Evolutionary conservation across 2,329 filamentous ascomycete genomes (phyloP).

Genomic region (Colletotrichum lindemuthianum): DNA sequence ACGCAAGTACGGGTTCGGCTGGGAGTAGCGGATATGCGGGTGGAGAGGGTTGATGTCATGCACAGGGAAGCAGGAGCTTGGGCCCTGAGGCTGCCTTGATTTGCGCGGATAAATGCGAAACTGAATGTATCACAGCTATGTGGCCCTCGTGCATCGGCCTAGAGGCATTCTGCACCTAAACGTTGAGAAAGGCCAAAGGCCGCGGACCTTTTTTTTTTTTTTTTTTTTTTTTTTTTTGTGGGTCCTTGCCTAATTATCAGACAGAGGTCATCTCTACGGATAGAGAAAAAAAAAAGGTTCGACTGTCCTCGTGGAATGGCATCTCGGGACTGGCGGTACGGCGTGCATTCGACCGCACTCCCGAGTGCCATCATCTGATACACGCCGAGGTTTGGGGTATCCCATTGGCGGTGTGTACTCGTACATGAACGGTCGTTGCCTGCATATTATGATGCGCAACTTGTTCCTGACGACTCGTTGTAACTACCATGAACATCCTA

Average conservation of each 20-base stretch:
- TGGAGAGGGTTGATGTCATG: slow-evolving; percentile 36
- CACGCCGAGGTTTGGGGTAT: not conserved
- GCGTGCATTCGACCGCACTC: slow-evolving; percentile 23
- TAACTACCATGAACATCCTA: not conserved
- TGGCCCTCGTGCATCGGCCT: slow-evolving; percentile 26
- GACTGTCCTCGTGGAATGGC: not conserved
- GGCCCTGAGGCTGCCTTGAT: slow-evolving; percentile 34
- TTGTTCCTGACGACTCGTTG: not conserved
- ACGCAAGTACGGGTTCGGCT: not conserved
- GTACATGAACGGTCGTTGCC: not conserved
- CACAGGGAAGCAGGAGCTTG: slow-evolving; percentile 33
- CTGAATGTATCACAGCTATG: slow-evolving; percentile 16
- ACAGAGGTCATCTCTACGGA: not conserved
- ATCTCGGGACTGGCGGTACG: slow-evolving; percentile 5
- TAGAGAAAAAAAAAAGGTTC: slow-evolving; percentile 15
- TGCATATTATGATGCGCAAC: not conserved
- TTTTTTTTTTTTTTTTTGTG: slow-evolving; percentile 4
- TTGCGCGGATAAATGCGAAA: slow-evolving; percentile 36
- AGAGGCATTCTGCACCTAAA: not conserved
- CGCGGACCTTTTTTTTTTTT: slow-evolving; percentile 15
- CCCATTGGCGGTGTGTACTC: not conserved
- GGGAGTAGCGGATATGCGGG: slow-evolving; percentile 33
- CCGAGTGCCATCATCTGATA: slow-evolving; percentile 23
- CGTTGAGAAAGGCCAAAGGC: not conserved
- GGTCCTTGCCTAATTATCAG: too few relatives aligned